A percentile compares a stretch with the other conserved stretches of the same genome.
phyloP scores from a whole-genome alignment of 2,329 filamentous ascomycete species.

The Ophiostoma triangulosporum region DNA sequence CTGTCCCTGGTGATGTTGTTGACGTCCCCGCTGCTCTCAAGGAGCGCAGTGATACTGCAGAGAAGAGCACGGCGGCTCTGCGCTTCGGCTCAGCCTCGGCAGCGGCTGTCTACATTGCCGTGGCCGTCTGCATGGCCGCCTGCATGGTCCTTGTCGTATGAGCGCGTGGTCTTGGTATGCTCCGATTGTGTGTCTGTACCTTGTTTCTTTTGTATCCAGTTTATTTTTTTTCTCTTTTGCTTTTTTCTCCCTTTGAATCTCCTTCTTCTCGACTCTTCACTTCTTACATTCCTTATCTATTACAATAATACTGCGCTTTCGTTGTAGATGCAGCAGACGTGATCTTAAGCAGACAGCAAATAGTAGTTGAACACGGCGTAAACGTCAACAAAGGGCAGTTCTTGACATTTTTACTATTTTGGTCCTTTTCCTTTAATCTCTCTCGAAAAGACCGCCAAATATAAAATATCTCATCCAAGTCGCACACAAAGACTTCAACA shows the following conservation, averaged over 20 bases:
- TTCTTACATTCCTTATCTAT: background rate
- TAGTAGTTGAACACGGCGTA: too few species aligned
- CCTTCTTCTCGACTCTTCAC: background rate
- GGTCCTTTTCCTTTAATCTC: too few species aligned
- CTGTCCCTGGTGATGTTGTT: background rate
- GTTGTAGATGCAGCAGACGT: too few species aligned
- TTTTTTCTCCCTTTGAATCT: background rate
- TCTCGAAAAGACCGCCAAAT: too few species aligned
- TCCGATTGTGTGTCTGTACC: too few species aligned
- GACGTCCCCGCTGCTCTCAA: background rate
- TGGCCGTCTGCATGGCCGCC: background rate
- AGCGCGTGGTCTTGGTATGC: too few species aligned
- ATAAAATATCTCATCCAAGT: too few species aligned
- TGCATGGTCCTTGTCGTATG: background rate
- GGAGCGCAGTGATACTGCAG: background rate
- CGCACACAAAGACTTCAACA: too few species aligned
- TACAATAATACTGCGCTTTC: background rate
- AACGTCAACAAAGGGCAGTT: too few species aligned
- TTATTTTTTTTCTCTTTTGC: background rate
- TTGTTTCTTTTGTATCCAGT: background rate
- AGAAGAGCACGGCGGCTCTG: background rate
- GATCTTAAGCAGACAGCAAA: too few species aligned
- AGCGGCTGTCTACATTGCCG: background rate
- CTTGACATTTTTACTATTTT: too few species aligned
- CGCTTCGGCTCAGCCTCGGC: background rate